phyloP scores from a whole-genome alignment of 495 filamentous ascomycete genomes.

The Parmelia sp. region DNA sequence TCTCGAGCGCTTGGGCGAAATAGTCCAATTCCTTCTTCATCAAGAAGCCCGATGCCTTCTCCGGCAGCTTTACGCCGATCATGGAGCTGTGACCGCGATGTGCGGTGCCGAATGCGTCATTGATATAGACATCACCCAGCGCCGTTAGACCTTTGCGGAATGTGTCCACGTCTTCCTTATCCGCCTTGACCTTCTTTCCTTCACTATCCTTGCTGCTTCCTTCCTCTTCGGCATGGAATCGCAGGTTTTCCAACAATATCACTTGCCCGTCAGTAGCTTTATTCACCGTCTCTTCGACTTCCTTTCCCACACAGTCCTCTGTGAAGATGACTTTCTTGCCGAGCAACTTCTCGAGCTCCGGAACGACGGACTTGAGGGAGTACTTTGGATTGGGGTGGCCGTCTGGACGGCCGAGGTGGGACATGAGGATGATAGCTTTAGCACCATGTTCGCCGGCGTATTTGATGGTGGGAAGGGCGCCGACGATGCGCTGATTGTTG shows the following conservation, averaged over 20 bases:
- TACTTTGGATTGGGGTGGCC: constrained; percentile 87
- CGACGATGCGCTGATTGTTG: constrained; percentile 96
- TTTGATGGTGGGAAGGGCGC: constrained; percentile 96
- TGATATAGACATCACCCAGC: constrained; percentile 94
- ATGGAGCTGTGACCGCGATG: constrained; percentile 98
- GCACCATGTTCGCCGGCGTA: constrained; percentile 91
- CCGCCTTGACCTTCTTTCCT: constrained; percentile 97
- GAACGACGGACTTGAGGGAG: constrained; percentile 84
- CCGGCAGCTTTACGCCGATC: constrained; percentile 91
- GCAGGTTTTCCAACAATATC: constrained; percentile 91
- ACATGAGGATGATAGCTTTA: constrained; percentile 96
- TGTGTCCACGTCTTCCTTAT: constrained; percentile 81
- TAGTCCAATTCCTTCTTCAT: constrained; percentile 99
- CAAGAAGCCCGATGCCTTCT: constrained; percentile 95
- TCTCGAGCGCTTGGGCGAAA: constrained; percentile 95
- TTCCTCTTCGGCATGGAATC: constrained; percentile 97
- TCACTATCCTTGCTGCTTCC: constrained; percentile 85
- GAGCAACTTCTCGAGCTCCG: constrained; percentile 86
- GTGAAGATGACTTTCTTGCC: constrained; percentile 78
- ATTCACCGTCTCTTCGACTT: constrained; percentile 84
- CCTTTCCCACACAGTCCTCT: constrained; percentile 81
- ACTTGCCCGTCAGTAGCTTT: constrained; percentile 77
- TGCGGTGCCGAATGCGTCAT: constrained; percentile 97
- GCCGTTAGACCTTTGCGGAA: constrained; percentile 94
- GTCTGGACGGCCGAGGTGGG: constrained; percentile 92